Evolutionary conservation across 2,329 filamentous ascomycete genomes (phyloP), one percentile per base, ranked within the genome.

Genomic region (Ophiobolus disseminans): DNA sequence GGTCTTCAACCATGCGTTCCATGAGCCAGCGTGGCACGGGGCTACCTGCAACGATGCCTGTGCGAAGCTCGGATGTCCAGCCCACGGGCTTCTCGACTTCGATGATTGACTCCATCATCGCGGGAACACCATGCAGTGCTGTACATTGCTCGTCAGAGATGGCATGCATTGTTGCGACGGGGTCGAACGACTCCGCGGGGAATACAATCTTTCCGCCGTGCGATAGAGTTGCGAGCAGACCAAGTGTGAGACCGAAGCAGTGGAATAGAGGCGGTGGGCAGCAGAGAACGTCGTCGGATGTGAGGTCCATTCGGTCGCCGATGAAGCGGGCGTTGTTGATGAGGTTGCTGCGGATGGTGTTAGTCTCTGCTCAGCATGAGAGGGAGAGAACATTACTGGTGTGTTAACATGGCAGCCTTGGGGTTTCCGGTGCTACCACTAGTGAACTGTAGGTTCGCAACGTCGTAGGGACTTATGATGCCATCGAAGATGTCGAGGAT

Each of bases 251-350:
- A 1, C 89, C 89, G 66, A 93, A 93, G 76, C 89, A 93, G 76
- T 94, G 90, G 78, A 94, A 94, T 3, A 94, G 80, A 0, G 90
- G 90, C 0, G 90, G 89, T 3, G 89, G 89, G 69, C 90, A 94
- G 76, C 89, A 93, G 9, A 94, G 79, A 6, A 86, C 77, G 64
- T 92, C 88, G 2, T 82, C 74, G 6, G 64, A 53, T 0, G 83
- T 85, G 13, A 93, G 79, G 5, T 82, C 80, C 86, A 91, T 88
- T 34, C 88, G 82, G 70, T 90, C 87, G 44, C 88, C 89, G 23
- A 74, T 73, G 59, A 75, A 74, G 39, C 68, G 65, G 16, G 71
- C 69, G 52, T 74, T 74, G 53, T 75, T 75, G 45, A 74, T 60
- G 6, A 75, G 62, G 43, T 73, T 73, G 50, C 71, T 73, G 17